Evolutionary conservation across 305 asterid species (phyloP).

Genomic region (Fraxinus sp.): DNA sequence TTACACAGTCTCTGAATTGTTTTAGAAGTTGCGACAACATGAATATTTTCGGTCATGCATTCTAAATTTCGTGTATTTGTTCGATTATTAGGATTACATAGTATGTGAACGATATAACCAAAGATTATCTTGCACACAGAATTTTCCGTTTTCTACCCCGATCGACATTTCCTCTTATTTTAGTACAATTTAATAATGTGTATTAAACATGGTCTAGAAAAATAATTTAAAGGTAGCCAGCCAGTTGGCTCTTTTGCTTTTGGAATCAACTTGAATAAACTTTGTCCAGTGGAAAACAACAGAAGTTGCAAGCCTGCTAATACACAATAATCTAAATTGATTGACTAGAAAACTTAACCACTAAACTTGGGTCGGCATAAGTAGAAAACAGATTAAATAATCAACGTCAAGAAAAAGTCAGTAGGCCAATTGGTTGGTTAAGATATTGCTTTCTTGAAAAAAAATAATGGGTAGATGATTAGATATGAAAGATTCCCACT

Average conservation of each 20-base stretch:
- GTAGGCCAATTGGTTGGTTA: constrained; percentile 34
- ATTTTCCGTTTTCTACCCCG: not conserved
- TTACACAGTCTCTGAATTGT: not conserved
- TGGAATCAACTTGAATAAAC: constrained; percentile 7
- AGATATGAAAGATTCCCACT: constrained; percentile 15
- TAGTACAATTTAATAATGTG: not conserved
- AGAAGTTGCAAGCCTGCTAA: constrained; percentile 26
- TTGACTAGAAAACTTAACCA: constrained; percentile 32
- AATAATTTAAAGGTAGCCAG: constrained; percentile 22
- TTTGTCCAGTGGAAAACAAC: constrained; percentile 26
- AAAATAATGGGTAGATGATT: constrained; percentile 16
- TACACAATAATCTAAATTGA: constrained; percentile 24
- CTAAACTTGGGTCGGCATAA: constrained; percentile 16
- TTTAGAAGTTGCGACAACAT: not conserved
- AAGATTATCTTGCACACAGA: not conserved
- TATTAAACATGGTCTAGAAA: not conserved
- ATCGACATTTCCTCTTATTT: not conserved
- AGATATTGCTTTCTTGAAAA: constrained; percentile 30
- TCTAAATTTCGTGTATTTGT: not conserved
- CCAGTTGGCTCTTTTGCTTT: constrained; percentile 30
- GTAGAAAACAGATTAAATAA: constrained; percentile 23
- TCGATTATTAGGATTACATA: not conserved
- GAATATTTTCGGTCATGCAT: not conserved
- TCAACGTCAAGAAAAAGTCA: constrained; percentile 20
- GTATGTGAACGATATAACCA: not conserved